Conservation (phyloP, 768 basidiomycete genomes). For the Lyophyllum atratum region DNA sequence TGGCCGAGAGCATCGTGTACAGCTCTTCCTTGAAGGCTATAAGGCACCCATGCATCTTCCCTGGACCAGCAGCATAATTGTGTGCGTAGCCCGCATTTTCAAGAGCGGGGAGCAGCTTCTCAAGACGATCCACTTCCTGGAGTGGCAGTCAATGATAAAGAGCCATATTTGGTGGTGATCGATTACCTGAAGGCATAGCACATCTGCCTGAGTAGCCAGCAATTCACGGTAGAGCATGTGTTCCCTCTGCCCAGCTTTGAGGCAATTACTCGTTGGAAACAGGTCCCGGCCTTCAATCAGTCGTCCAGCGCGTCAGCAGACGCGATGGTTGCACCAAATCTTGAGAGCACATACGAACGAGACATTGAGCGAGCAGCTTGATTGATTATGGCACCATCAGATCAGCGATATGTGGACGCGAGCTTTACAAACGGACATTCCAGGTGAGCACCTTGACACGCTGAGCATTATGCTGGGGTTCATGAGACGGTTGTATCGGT, state of each 20-base stretch:
- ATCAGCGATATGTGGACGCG: conserved; percentile 2
- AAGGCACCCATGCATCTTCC: conserved; percentile 86
- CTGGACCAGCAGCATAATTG: conserved; percentile 67
- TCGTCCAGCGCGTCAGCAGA: background rate
- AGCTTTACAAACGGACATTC: conserved; percentile 65
- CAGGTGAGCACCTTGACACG: conserved; percentile 70
- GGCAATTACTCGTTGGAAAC: conserved; percentile 83
- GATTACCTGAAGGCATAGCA: conserved; percentile 82
- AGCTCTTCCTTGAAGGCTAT: conserved; percentile 64
- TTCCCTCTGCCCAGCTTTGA: conserved; percentile 73
- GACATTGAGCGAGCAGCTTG: conserved; percentile 75
- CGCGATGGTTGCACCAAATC: background rate
- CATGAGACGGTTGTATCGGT: conserved; percentile 21
- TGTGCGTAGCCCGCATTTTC: conserved; percentile 63
- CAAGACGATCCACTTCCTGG: conserved; percentile 87
- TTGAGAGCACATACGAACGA: conserved; percentile 64
- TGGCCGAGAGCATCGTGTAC: conserved; percentile 49
- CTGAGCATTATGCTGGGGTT: conserved; percentile 23
- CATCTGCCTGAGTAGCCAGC: conserved; percentile 69
- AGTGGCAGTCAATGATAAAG: conserved; percentile 1
- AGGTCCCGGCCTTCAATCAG: conserved; percentile 64
- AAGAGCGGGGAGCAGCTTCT: conserved; percentile 69
- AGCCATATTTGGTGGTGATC: background rate
- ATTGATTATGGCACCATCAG: conserved; percentile 6
- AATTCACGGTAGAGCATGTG: conserved; percentile 80